Percentiles rank a stretch among this genome's conserved stretches.
phyloP scores from a whole-genome alignment of 1,284 basidiomycete genomes.

The Puccinia hordei region DNA sequence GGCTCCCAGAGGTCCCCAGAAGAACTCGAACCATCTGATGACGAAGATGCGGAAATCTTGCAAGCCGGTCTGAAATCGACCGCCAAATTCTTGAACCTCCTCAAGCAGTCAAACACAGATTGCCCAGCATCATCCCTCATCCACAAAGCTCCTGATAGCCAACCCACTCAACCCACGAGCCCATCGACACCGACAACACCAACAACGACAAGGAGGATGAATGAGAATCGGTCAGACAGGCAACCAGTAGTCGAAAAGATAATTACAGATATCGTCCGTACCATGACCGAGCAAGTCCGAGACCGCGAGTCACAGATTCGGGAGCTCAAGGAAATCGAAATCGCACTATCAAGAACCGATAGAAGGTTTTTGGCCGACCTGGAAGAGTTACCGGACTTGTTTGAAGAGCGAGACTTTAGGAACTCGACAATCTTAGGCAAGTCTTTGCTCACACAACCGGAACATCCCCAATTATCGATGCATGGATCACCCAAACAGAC shows the following conservation, averaged over 20 bases:
- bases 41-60: slow-evolving; percentile 22
- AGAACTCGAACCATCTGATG: slow-evolving; percentile 1
- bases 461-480: not conserved
- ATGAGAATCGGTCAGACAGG: slow-evolving; percentile 16
- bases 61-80: slow-evolving; percentile 33
- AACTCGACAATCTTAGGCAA: slow-evolving; percentile 29
- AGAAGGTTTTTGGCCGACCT: slow-evolving; percentile 43
- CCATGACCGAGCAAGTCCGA: slow-evolving; percentile 42
- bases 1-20: slow-evolving; percentile 15
- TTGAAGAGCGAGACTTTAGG: slow-evolving; percentile 34
- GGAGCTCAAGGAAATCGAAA: slow-evolving; percentile 48
- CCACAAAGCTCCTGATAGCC: not conserved
- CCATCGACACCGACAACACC: slow-evolving; percentile 2
- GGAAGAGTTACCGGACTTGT: slow-evolving; percentile 35
- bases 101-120: slow-evolving; percentile 45
- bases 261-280: slow-evolving; percentile 48
- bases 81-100: slow-evolving; percentile 29
- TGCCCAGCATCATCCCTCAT: not conserved
- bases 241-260: slow-evolving; percentile 46
- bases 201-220: not conserved
- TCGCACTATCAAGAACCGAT: slow-evolving; percentile 39
- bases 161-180: not conserved
- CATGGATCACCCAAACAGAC: not conserved
- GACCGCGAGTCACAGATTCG: slow-evolving; percentile 49
- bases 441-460: not conserved